phyloP scores from a whole-genome alignment of 2,329 filamentous ascomycete species.

The Lithohypha guttulata region DNA sequence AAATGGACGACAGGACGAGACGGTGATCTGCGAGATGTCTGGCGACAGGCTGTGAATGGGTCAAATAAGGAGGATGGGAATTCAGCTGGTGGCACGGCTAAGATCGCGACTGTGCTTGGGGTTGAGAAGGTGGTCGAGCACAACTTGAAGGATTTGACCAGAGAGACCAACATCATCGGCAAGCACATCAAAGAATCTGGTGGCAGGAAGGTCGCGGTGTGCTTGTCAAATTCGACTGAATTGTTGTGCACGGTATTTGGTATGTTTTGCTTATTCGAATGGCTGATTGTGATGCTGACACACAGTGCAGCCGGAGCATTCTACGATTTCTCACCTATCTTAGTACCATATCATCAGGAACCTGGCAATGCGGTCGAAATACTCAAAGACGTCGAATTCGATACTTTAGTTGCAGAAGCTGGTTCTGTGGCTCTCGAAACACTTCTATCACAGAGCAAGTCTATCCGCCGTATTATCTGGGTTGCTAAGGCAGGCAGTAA shows the following conservation, averaged over 20 bases:
- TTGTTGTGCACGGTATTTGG: conserved; percentile 69
- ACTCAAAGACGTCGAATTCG: conserved; percentile 66
- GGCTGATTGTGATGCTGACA: too few relatives aligned
- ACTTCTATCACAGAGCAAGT: conserved; percentile 57
- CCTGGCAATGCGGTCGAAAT: conserved; percentile 54
- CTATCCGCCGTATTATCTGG: conserved; percentile 73
- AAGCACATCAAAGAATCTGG: conserved; percentile 60
- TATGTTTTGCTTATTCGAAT: conserved; percentile 25
- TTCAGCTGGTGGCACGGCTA: conserved; percentile 46
- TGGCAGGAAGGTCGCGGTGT: conserved; percentile 67
- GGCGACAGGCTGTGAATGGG: conserved; percentile 62
- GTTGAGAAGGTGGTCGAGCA: conserved; percentile 65
- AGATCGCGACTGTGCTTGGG: conserved; percentile 69
- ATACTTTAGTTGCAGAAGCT: conserved; percentile 73
- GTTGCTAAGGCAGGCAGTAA: conserved; percentile 82
- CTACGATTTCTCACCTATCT: conserved; percentile 71
- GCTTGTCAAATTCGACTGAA: conserved; percentile 87
- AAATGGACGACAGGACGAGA: conserved; percentile 76
- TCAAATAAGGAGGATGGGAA: conserved; percentile 53
- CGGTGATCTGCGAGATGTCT: conserved; percentile 85
- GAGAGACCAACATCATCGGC: conserved; percentile 80
- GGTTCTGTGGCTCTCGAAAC: conserved; percentile 74
- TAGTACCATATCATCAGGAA: conserved; percentile 72
- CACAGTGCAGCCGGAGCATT: conserved; percentile 61
- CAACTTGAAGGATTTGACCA: conserved; percentile 59